Evolutionary conservation across 1,284 basidiomycete genomes (phyloP).

Genomic region (Sporisorium graminicola): DNA sequence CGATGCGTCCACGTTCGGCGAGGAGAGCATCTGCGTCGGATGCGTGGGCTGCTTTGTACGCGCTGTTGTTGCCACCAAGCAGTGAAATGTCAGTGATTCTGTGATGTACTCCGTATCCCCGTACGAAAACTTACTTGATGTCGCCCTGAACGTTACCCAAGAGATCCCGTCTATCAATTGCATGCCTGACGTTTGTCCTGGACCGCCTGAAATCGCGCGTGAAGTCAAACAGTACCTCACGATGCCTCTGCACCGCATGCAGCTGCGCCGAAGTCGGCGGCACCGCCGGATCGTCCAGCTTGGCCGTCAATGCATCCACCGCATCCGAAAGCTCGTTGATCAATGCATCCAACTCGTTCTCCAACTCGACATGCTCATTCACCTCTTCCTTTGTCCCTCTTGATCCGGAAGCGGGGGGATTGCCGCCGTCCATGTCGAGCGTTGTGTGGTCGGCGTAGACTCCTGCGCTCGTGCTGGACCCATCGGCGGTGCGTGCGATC

Average conservation of each 20-base stretch:
- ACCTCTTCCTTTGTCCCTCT: constrained; percentile 7
- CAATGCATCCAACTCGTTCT: constrained; percentile 86
- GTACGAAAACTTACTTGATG: constrained; percentile 79
- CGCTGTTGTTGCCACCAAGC: constrained; percentile 69
- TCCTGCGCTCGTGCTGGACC: constrained; percentile 8
- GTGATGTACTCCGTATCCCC: too few relatives aligned
- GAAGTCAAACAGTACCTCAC: constrained; percentile 90
- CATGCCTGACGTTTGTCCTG: constrained; percentile 75
- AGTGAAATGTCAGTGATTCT: neutral
- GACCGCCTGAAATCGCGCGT: constrained; percentile 75
- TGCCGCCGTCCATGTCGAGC: constrained; percentile 37
- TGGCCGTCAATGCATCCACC: constrained; percentile 73
- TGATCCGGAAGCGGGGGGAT: constrained; percentile 7
- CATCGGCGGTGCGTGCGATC: constrained; percentile 73
- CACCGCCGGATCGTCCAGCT: constrained; percentile 80
- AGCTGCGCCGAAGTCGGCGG: constrained; percentile 86
- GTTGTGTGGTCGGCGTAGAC: constrained; percentile 42
- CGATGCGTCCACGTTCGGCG: constrained; percentile 87
- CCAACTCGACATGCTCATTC: constrained; percentile 70
- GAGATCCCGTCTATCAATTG: constrained; percentile 86
- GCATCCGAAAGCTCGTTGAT: constrained; percentile 73
- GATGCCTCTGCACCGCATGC: constrained; percentile 87
- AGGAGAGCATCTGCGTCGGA: constrained; percentile 87
- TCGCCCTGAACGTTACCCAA: constrained; percentile 93
- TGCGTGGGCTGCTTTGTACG: constrained; percentile 80